These are phyloP conservation scores for Fraxinus albicans DNA, from an alignment of 305 asterid genomes.

Conservation along the genomic window DNA sequence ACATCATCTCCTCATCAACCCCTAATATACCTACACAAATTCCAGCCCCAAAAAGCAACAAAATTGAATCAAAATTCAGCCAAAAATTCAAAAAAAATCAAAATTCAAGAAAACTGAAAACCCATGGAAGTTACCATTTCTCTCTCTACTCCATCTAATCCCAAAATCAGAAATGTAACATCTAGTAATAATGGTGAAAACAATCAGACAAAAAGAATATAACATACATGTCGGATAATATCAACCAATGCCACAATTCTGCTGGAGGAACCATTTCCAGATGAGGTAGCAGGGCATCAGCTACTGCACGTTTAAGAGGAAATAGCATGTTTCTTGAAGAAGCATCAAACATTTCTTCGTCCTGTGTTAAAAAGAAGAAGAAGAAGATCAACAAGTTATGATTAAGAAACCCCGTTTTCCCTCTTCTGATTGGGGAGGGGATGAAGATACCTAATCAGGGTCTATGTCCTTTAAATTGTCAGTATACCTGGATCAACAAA, in stretches of 20 bases:
- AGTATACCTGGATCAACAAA: constrained; percentile 71
- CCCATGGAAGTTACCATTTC: no score
- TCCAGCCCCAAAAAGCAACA: no score
- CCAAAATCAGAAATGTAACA: not conserved
- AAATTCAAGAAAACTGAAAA: no score
- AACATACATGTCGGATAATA: constrained; percentile 80
- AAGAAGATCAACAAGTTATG: not conserved
- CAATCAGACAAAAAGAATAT: constrained; percentile 2
- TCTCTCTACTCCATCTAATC: not conserved
- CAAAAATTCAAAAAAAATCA: no score
- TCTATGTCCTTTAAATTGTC: constrained; percentile 66
- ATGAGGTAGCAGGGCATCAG: constrained; percentile 81
- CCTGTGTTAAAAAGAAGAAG: constrained; percentile 41
- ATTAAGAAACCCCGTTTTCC: not conserved
- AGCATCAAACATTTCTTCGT: constrained; percentile 91
- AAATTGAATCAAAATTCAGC: no score
- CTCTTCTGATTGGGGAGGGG: not conserved
- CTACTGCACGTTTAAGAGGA: constrained; percentile 93
- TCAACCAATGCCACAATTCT: constrained; percentile 86
- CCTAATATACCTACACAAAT: no score
- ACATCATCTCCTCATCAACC: no score
- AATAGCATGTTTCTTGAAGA: constrained; percentile 92
- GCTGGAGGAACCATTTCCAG: constrained; percentile 82
- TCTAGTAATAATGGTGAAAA: constrained; percentile 1
- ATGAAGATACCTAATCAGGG: constrained; percentile 68